Percentiles rank a stretch among this genome's conserved stretches.
These are phyloP conservation scores for Haematococcus lacustris DNA, from an alignment of 139 green algal species.

Conservation along the genomic window DNA sequence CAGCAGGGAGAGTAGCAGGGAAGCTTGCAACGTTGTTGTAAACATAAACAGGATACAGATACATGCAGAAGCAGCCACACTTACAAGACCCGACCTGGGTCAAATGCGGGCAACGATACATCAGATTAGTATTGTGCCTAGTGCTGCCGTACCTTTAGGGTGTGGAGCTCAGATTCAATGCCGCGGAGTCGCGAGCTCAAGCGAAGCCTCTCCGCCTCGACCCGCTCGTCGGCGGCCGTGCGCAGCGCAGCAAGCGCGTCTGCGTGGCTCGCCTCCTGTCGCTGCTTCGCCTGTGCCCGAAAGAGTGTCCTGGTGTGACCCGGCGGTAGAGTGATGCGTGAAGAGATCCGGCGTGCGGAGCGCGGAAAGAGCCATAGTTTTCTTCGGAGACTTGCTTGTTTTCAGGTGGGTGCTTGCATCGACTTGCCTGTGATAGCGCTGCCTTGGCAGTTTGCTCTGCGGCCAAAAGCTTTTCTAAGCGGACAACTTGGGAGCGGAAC, in stretches of 20 bases:
- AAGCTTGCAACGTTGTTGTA: too few species aligned
- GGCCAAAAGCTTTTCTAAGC: neutral
- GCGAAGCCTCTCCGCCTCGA: conserved; percentile 17
- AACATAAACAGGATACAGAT: too few species aligned
- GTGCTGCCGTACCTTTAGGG: too few species aligned
- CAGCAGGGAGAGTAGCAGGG: too few species aligned
- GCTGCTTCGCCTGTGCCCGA: conserved; percentile 1
- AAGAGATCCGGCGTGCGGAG: neutral
- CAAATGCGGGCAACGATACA: too few species aligned
- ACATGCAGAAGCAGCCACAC: too few species aligned
- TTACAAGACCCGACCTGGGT: too few species aligned
- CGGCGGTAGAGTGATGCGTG: neutral
- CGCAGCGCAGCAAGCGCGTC: conserved; percentile 4
- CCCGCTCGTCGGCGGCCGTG: conserved; percentile 15
- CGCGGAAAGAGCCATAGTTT: neutral
- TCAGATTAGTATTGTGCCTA: too few species aligned
- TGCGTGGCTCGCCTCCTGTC: neutral
- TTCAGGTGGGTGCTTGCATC: neutral
- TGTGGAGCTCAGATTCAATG: too few species aligned
- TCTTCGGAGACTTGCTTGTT: neutral
- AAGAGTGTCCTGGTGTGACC: neutral
- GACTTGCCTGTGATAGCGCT: neutral
- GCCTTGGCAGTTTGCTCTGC: conserved; percentile 4
- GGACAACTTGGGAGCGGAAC: neutral
- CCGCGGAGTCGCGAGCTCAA: conserved; percentile 5